These are phyloP conservation scores for Gonium pectorale DNA, from an alignment of 139 green algal species.

Conservation along the genomic window DNA sequence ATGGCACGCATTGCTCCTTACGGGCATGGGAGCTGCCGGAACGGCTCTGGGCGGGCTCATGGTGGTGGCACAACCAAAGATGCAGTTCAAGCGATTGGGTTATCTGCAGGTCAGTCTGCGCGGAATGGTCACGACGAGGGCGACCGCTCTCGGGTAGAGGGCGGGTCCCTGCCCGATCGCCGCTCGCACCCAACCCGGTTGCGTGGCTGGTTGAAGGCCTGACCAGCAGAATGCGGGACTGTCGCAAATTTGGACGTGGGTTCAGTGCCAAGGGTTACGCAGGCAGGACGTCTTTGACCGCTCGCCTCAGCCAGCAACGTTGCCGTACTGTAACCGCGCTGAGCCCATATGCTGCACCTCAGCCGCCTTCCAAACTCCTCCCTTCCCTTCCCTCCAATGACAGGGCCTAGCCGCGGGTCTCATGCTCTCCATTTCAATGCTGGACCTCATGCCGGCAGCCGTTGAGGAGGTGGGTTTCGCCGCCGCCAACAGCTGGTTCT, in stretches of 20 bases:
- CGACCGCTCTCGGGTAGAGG: too few species aligned
- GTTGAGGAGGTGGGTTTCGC: constrained; percentile 71
- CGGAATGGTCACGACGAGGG: too few species aligned
- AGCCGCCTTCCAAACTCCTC: not conserved
- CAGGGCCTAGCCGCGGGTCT: constrained; percentile 81
- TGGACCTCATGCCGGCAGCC: constrained; percentile 79
- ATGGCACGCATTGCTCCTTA: constrained; percentile 60
- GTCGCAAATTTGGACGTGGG: too few species aligned
- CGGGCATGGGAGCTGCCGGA: constrained; percentile 63
- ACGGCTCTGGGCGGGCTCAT: constrained; percentile 76
- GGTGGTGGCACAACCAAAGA: constrained; percentile 75
- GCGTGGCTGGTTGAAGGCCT: too few species aligned
- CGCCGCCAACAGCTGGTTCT: constrained; percentile 78
- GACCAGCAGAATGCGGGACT: too few species aligned
- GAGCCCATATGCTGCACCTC: too few species aligned
- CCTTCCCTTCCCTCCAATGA: not conserved
- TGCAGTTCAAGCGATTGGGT: constrained; percentile 70
- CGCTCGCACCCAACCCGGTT: too few species aligned
- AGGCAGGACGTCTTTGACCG: too few species aligned
- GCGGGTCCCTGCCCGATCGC: too few species aligned
- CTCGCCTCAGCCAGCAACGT: too few species aligned
- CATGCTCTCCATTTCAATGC: constrained; percentile 82
- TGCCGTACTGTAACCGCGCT: too few species aligned
- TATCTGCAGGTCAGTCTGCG: constrained; percentile 66
- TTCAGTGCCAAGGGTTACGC: too few species aligned